phyloP scores from a whole-genome alignment of 257 asterid genomes.

The Parsonsia alboflavescens region DNA sequence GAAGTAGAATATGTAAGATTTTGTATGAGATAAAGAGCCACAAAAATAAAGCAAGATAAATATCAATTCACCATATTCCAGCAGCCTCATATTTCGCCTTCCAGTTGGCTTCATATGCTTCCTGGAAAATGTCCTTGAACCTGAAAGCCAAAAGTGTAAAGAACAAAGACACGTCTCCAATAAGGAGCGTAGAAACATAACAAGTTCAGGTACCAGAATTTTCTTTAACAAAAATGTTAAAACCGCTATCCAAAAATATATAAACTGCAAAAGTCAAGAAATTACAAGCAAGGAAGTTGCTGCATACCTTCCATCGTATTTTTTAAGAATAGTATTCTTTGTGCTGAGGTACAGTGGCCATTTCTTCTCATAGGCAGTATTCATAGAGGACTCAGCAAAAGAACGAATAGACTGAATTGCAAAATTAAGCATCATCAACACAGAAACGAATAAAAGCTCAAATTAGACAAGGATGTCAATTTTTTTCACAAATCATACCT shows the following conservation, averaged over 20 bases:
- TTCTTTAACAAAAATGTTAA: background rate
- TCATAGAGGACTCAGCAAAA: slow-evolving; percentile 97
- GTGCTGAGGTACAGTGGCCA: slow-evolving; percentile 99
- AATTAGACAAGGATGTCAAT: background rate
- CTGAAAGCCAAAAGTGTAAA: slow-evolving; percentile 30
- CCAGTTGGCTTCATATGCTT: slow-evolving; percentile 82
- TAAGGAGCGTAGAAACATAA: background rate
- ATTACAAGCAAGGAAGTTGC: background rate
- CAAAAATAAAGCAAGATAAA: background rate
- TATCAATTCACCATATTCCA: slow-evolving; percentile 68
- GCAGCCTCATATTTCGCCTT: slow-evolving; percentile 81
- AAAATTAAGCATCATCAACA: slow-evolving; percentile 6
- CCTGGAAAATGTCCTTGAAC: slow-evolving; percentile 98
- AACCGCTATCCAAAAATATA: background rate
- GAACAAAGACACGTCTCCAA: background rate
- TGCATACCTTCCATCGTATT: slow-evolving; percentile 91
- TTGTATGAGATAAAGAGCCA: background rate
- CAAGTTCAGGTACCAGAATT: background rate
- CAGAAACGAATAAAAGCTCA: background rate
- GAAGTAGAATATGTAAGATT: slow-evolving; percentile 4
- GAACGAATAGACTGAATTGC: slow-evolving; percentile 66
- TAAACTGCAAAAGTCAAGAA: background rate
- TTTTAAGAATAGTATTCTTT: slow-evolving; percentile 91
- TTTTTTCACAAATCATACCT: slow-evolving; percentile 50
- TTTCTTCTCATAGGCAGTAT: slow-evolving; percentile 73